These are phyloP conservation scores for Phytopythium cucurbitacearum DNA, from an alignment of 352 stramenopile species.

Conservation along the genomic window DNA sequence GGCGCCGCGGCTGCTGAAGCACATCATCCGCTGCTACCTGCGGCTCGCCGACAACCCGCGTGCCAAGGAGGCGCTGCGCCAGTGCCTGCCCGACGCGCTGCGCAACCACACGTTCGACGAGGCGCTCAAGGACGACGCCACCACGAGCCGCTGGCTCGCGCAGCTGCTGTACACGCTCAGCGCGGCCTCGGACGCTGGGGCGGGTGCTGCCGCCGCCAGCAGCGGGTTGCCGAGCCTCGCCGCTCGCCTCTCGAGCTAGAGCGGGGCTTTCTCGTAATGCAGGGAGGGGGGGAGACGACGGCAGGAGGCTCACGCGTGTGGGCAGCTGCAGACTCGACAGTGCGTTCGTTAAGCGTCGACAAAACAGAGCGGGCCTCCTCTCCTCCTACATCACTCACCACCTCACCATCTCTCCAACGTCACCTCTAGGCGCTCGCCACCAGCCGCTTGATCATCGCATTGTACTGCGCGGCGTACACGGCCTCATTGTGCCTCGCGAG, in stretches of 20 bases:
- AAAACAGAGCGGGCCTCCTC: too few species aligned
- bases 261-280: too few species aligned
- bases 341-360: too few species aligned
- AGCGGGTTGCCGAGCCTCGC: neutral
- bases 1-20: constrained; percentile 95
- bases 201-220: constrained; percentile 16
- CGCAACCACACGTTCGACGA: constrained; percentile 94
- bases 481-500: constrained; percentile 69
- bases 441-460: constrained; percentile 43
- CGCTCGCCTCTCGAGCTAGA: constrained; percentile 19
- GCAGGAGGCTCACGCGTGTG: too few species aligned
- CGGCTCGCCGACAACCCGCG: constrained; percentile 87
- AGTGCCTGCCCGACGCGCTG: constrained; percentile 93
- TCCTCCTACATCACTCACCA: too few species aligned
- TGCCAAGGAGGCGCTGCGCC: constrained; percentile 95
- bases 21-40: constrained; percentile 99
- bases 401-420: too few species aligned
- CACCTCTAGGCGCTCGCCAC: constrained; percentile 17
- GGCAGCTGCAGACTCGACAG: too few species aligned
- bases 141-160: constrained; percentile 94
- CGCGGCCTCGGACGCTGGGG: constrained; percentile 12
- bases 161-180: constrained; percentile 94
- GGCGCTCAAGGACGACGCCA: constrained; percentile 94
- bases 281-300: too few species aligned
- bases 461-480: constrained; percentile 65